Evolutionary conservation across 2,329 filamentous ascomycete genomes (phyloP), one percentile per base, ranked within the genome.

Genomic region (Trichoderma sp.): DNA sequence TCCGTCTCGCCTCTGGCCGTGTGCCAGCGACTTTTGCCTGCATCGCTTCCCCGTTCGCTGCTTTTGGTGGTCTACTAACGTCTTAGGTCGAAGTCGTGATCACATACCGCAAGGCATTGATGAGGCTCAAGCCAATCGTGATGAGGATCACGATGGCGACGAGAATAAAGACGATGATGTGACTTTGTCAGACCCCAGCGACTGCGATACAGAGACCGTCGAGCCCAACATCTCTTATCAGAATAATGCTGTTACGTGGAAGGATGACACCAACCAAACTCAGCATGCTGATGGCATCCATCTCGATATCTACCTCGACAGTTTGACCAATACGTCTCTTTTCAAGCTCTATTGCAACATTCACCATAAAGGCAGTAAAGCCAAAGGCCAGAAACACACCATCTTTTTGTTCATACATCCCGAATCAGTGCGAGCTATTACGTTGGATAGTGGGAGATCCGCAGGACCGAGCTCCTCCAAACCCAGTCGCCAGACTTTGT

Each of bases 241-340:
- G 31, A 69, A 69, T 27, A 69, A 69, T 31, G 31, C 45, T 16
- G 66, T 69, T 16, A 69, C 45, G 12, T 69, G 66, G 66, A 69
- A 35, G 21, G 29, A 33, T 35, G 66, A 24, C n/a, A 38, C 16
- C 31, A 21, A 33, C 16, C 29, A 69, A 16, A 24, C 45, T 14
- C 45, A 35, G 14, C 66, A 35, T 33, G 50, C 31, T 11, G 50
- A 35, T 35, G 66, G 50, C 45, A 16, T 69, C 3, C 31, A 53
- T 33, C 45, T 69, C 7, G 66, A 69, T 45, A 35, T 69, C 6
- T 69, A 35, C 31, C 21, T 35, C 45, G 50, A 69, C 29, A 59
- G 29, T 4, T 21, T 24, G 6, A 35, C 66, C 66, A 69, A 69
- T n/a, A 69, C 66, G 4, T 35, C 45, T 24, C 31, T 69, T 8